These are phyloP conservation scores for Chaetomiaceae sp. DNA, from an alignment of 2,329 filamentous ascomycete genomes.

Conservation along the genomic window DNA sequence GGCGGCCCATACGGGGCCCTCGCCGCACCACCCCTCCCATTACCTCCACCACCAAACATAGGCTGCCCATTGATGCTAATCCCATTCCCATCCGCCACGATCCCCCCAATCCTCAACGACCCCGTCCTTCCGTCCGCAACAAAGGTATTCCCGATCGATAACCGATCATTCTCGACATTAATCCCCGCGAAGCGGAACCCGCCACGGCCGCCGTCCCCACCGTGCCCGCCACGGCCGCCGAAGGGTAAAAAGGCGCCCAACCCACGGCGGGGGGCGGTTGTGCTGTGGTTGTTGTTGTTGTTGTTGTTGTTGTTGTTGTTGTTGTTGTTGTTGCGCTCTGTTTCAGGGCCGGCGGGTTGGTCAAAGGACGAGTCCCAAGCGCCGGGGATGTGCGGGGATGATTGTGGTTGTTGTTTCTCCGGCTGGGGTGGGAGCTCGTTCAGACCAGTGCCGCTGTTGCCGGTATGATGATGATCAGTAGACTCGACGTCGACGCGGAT, in stretches of 20 bases:
- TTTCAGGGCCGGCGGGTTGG: conserved; percentile 7
- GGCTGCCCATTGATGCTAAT: conserved; percentile 28
- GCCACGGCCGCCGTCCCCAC: conserved; percentile 7
- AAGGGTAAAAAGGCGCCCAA: conserved; percentile 13
- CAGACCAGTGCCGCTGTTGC: conserved; percentile 8
- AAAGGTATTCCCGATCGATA: conserved; percentile 41
- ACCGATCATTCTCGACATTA: conserved; percentile 40
- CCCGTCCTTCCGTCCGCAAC: conserved; percentile 41
- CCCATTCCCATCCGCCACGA: conserved; percentile 38
- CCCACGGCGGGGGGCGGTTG: not conserved
- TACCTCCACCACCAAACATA: conserved; percentile 17
- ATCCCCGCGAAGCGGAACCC: conserved; percentile 38
- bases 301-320: not conserved
- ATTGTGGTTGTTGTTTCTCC: not conserved
- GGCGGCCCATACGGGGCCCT: not conserved
- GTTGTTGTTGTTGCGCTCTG: not conserved
- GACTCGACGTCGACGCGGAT: conserved; percentile 33
- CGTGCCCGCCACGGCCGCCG: conserved; percentile 13
- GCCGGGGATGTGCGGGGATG: conserved; percentile 31
- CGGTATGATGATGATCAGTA: too few relatives aligned
- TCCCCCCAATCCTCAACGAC: conserved; percentile 40
- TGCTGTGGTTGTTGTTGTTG: not conserved
- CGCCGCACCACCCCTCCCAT: not conserved
- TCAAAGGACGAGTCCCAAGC: conserved; percentile 33
- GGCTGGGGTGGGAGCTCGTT: not conserved